Conservation (phyloP, 306 rosid genomes). For the Malus sylvestris region DNA sequence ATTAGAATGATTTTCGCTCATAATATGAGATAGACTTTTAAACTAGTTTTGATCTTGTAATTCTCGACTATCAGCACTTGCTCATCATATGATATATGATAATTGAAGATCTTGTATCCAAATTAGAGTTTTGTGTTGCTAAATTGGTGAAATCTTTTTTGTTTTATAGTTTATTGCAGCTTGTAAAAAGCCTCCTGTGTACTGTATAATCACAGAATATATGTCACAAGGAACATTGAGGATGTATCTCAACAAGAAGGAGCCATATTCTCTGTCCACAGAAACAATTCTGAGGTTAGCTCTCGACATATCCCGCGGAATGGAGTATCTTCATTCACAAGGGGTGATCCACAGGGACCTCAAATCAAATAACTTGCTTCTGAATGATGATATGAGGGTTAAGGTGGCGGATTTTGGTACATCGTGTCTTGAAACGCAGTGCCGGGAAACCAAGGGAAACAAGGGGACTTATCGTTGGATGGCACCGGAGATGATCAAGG, state of each 20-base stretch:
- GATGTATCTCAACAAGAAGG: constrained; percentile 97
- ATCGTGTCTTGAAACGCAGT: constrained; percentile 86
- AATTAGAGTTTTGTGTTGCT: background rate
- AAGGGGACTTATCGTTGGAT: constrained; percentile 98
- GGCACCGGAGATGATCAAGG: constrained; percentile 99
- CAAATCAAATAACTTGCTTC: constrained; percentile 86
- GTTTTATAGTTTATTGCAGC: constrained; percentile 84
- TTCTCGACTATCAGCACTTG: background rate
- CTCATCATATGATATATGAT: background rate
- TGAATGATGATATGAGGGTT: constrained; percentile 95
- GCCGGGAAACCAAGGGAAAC: constrained; percentile 89
- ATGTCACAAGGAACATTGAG: constrained; percentile 99
- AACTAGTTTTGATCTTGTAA: background rate
- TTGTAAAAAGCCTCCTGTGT: constrained; percentile 92
- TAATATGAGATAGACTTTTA: background rate
- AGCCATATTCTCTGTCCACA: constrained; percentile 86
- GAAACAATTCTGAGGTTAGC: constrained; percentile 90
- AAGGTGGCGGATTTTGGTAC: constrained; percentile 97
- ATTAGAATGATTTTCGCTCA: background rate
- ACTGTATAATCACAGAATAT: constrained; percentile 93
- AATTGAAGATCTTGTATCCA: background rate
- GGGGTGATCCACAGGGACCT: constrained; percentile 96
- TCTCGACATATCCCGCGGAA: constrained; percentile 91
- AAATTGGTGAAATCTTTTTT: background rate
- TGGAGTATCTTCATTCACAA: constrained; percentile 97